Evolutionary conservation across 495 filamentous ascomycete species (phyloP).

Genomic region (Hyphodiscus hymeniophilus): DNA sequence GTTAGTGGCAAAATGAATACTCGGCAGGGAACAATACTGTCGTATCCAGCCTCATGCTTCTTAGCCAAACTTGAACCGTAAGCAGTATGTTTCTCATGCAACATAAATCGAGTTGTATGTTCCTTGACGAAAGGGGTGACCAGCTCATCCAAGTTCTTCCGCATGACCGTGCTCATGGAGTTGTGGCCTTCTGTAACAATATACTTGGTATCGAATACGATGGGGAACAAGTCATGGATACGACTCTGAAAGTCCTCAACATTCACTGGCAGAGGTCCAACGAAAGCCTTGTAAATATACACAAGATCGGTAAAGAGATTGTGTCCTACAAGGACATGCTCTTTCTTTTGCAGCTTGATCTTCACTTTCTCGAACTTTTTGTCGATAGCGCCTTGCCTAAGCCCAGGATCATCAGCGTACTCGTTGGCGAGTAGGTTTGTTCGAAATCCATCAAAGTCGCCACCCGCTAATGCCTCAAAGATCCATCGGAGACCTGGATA

Average conservation of each 20-base stretch:
- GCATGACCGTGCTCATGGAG: constrained; percentile 11
- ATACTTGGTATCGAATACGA: constrained; percentile 71
- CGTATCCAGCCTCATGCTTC: constrained; percentile 67
- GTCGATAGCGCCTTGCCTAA: constrained; percentile 21
- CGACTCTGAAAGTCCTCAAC: constrained; percentile 53
- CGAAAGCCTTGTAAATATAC: constrained; percentile 62
- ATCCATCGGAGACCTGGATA: constrained; percentile 59
- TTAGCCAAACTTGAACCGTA: constrained; percentile 10
- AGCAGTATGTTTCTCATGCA: constrained; percentile 21
- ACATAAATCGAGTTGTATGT: constrained; percentile 35
- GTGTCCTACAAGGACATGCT: constrained; percentile 60
- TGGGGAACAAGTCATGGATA: constrained; percentile 58
- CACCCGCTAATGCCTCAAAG: constrained; percentile 57
- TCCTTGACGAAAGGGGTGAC: constrained; percentile 7
- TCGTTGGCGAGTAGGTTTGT: constrained; percentile 29
- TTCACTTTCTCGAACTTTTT: constrained; percentile 28
- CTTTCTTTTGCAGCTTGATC: constrained; percentile 32
- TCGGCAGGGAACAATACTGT: constrained; percentile 34
- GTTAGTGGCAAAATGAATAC: background rate
- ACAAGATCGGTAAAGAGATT: constrained; percentile 70
- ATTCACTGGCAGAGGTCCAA: constrained; percentile 54
- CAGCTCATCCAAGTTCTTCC: constrained; percentile 9
- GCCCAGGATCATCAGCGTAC: constrained; percentile 10
- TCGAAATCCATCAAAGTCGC: constrained; percentile 44
- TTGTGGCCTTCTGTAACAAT: constrained; percentile 37